Evolutionary conservation across 768 basidiomycete species (phyloP).

Genomic region (Serendipita vermifera): DNA sequence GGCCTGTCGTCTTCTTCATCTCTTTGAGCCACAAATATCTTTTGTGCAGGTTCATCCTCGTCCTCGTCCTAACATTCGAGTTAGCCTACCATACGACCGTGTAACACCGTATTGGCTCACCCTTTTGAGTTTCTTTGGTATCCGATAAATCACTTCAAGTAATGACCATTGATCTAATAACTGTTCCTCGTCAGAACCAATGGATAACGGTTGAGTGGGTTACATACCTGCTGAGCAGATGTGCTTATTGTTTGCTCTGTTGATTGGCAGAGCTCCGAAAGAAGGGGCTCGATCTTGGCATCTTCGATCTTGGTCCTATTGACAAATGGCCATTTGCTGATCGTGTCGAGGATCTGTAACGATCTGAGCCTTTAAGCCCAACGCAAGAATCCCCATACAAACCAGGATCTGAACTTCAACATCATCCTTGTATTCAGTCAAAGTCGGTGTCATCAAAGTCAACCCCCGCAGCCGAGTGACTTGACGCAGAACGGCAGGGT

Average conservation of each 20-base stretch:
- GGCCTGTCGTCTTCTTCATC: slow-evolving; percentile 11
- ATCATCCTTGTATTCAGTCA: slow-evolving; percentile 65
- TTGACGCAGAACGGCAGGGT: slow-evolving; percentile 61
- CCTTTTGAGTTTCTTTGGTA: slow-evolving; percentile 54
- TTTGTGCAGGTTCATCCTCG: slow-evolving; percentile 14
- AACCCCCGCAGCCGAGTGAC: slow-evolving; percentile 89
- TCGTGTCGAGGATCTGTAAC: slow-evolving; percentile 26
- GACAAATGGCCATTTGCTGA: slow-evolving; percentile 58
- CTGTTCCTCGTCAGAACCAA: slow-evolving; percentile 28
- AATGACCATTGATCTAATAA: slow-evolving; percentile 69
- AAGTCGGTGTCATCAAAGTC: slow-evolving; percentile 77
- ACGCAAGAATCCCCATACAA: slow-evolving; percentile 37
- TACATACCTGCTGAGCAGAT: slow-evolving; percentile 48
- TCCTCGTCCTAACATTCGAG: slow-evolving; percentile 19
- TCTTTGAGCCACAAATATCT: slow-evolving; percentile 7
- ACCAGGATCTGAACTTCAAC: slow-evolving; percentile 57
- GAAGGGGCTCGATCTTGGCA: slow-evolving; percentile 52
- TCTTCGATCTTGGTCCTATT: slow-evolving; percentile 89
- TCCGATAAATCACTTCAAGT: slow-evolving; percentile 67
- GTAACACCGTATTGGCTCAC: slow-evolving; percentile 10
- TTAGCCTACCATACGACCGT: slow-evolving; percentile 22
- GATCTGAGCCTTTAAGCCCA: neutral
- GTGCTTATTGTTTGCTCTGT: slow-evolving; percentile 44
- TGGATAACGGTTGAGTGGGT: neutral
- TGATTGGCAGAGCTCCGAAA: slow-evolving; percentile 40